These are phyloP conservation scores for Aquilaria malaccensis DNA, from an alignment of 345 rosid genomes.

Conservation along the genomic window DNA sequence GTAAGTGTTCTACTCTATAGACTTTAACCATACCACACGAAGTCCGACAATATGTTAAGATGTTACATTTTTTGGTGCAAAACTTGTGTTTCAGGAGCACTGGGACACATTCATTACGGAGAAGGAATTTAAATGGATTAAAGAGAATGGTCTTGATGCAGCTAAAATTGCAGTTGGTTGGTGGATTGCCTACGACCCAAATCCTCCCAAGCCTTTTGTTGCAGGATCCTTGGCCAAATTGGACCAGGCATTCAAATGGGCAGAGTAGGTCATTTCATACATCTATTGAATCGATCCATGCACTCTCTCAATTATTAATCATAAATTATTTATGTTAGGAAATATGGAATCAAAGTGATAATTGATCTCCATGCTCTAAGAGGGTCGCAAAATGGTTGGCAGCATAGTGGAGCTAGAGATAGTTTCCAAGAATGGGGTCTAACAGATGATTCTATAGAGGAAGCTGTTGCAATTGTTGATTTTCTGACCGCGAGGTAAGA, in stretches of 20 bases:
- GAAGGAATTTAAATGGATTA: slow-evolving; percentile 29
- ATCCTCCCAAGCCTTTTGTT: slow-evolving; percentile 30
- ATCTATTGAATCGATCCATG: no score
- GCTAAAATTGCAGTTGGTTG: slow-evolving; percentile 35
- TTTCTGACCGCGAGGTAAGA: slow-evolving; percentile 42
- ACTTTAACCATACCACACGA: no score
- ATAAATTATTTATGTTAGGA: slow-evolving; percentile 23
- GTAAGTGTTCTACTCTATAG: slow-evolving; percentile 8
- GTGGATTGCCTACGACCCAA: slow-evolving; percentile 33
- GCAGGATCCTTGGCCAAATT: slow-evolving; percentile 21
- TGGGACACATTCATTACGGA: slow-evolving; percentile 27
- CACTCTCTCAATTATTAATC: no score
- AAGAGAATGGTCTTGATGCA: slow-evolving; percentile 23
- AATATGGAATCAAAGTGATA: slow-evolving; percentile 34
- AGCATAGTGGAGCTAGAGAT: slow-evolving; percentile 52
- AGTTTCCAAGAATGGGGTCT: slow-evolving; percentile 51
- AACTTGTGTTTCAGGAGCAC: slow-evolving; percentile 17
- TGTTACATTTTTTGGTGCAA: no score
- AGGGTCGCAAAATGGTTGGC: slow-evolving; percentile 52
- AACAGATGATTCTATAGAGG: slow-evolving; percentile 32
- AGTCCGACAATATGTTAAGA: no score
- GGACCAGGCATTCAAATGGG: slow-evolving; percentile 53
- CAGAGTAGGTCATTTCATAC: slow-evolving; percentile 23
- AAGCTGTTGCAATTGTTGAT: slow-evolving; percentile 44
- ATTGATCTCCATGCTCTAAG: slow-evolving; percentile 61